A percentile compares a stretch with the other conserved stretches of the same genome.
Conservation (phyloP, 495 filamentous ascomycete genomes). For the Aspergillus heteromorphus region DNA sequence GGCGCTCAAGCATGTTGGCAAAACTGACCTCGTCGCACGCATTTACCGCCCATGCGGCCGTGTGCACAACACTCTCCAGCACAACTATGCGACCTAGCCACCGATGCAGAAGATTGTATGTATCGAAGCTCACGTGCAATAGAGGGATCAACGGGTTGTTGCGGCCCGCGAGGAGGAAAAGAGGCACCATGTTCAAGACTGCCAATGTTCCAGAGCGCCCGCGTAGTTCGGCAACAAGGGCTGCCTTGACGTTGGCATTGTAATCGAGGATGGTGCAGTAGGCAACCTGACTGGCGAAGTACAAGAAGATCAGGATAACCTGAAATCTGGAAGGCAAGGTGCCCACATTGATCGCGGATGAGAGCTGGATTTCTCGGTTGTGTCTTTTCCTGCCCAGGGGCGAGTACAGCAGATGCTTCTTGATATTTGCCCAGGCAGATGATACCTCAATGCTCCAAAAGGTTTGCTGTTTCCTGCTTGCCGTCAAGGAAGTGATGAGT, state of each 20-base stretch:
- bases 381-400: slow-evolving; percentile 79
- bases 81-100: slow-evolving; percentile 91
- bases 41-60: slow-evolving; percentile 61
- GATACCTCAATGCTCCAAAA: slow-evolving; percentile 64
- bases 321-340: slow-evolving; percentile 87
- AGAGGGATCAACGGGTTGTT: slow-evolving; percentile 89
- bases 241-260: slow-evolving; percentile 39
- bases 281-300: slow-evolving; percentile 69
- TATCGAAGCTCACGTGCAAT: slow-evolving; percentile 88
- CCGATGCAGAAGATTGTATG: slow-evolving; percentile 89
- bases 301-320: slow-evolving; percentile 63
- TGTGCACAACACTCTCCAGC: slow-evolving; percentile 71
- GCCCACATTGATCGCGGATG: slow-evolving; percentile 77
- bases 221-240: slow-evolving; percentile 62
- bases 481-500: slow-evolving; percentile 60
- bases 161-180: slow-evolving; percentile 80
- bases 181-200: slow-evolving; percentile 83
- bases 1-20: slow-evolving; percentile 50
- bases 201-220: slow-evolving; percentile 81
- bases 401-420: slow-evolving; percentile 77
- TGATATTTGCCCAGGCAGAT: slow-evolving; percentile 62
- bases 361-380: slow-evolving; percentile 84
- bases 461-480: slow-evolving; percentile 41
- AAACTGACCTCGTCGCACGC: slow-evolving; percentile 37
- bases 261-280: slow-evolving; percentile 76